phyloP scores from a whole-genome alignment of 176 grass and related monocot species.

The Phoenix roebelenii region DNA sequence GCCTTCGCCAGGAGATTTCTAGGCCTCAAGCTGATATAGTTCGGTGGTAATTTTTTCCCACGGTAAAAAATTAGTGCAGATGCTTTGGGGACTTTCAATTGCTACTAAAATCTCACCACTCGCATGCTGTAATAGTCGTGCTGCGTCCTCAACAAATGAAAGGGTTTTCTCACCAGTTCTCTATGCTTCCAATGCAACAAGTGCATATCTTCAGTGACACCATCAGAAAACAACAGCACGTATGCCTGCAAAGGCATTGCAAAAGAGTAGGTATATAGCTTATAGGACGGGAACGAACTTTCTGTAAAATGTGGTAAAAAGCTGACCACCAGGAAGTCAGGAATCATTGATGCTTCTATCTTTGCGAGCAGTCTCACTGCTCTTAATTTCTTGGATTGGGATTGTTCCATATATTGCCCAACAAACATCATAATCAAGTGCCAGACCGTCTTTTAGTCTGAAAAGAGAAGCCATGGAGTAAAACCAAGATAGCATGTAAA shows the following conservation, averaged over 20 bases:
- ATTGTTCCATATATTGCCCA: conserved; percentile 26
- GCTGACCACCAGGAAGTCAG: conserved; percentile 66
- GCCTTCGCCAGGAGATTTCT: conserved; percentile 93
- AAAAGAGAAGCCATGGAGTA: too few species aligned
- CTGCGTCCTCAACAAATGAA: conserved; percentile 71
- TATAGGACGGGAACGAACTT: too few species aligned
- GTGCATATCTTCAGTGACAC: conserved; percentile 96
- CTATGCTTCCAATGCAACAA: conserved; percentile 98
- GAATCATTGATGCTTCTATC: conserved; percentile 77
- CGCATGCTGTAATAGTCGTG: conserved; percentile 66
- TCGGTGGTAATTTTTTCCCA: conserved; percentile 88
- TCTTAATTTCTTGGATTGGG: conserved; percentile 64
- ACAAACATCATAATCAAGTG: too few species aligned
- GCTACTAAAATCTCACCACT: conserved; percentile 92
- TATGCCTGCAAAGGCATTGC: conserved; percentile 30
- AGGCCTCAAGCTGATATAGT: conserved; percentile 91
- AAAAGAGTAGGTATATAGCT: too few species aligned
- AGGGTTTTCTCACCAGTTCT: conserved; percentile 81
- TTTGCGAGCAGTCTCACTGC: conserved; percentile 55
- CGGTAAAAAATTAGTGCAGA: conserved; percentile 82
- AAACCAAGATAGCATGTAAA: too few species aligned
- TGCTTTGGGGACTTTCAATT: conserved; percentile 84
- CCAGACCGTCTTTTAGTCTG: too few species aligned
- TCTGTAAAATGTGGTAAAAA: conserved; percentile 23
- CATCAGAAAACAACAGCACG: conserved; percentile 89